Conservation (phyloP, 1,284 basidiomycete genomes). For the Apiotrichum gracile region DNA sequence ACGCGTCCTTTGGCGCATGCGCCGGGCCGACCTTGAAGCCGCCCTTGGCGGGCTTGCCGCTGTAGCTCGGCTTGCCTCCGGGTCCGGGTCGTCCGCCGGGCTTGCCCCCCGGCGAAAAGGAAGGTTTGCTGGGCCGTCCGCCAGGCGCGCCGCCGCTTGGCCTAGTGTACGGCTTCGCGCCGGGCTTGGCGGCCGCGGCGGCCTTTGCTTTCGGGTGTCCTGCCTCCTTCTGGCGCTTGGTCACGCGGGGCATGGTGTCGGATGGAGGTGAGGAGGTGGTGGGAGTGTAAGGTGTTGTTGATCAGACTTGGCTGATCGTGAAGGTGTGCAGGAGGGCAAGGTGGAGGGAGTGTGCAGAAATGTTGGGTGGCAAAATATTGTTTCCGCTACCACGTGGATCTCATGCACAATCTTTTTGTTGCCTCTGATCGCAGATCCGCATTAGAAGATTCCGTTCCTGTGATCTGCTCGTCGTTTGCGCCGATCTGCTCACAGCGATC, state of each 20-base stretch:
- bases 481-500: no score
- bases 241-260: constrained; percentile 34
- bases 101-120: not conserved
- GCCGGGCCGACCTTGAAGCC: constrained; percentile 43
- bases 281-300: not conserved
- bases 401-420: not conserved
- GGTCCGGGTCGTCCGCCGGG: not conserved
- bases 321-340: no score
- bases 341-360: no score
- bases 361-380: not conserved
- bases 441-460: no score
- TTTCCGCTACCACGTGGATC: not conserved
- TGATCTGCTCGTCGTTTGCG: no score
- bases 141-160: not conserved
- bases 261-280: not conserved
- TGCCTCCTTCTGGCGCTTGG: constrained; percentile 36
- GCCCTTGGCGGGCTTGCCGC: not conserved
- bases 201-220: constrained; percentile 19
- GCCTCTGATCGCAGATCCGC: no score
- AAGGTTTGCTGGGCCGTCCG: no score
- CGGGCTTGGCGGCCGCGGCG: constrained; percentile 5
- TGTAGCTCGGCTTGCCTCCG: not conserved
- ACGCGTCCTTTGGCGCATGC: constrained; percentile 43
- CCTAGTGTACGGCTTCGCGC: not conserved
- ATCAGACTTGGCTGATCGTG: no score